Conservation (phyloP, 2,329 filamentous ascomycete species). For the Achaetomium macrosporum region DNA sequence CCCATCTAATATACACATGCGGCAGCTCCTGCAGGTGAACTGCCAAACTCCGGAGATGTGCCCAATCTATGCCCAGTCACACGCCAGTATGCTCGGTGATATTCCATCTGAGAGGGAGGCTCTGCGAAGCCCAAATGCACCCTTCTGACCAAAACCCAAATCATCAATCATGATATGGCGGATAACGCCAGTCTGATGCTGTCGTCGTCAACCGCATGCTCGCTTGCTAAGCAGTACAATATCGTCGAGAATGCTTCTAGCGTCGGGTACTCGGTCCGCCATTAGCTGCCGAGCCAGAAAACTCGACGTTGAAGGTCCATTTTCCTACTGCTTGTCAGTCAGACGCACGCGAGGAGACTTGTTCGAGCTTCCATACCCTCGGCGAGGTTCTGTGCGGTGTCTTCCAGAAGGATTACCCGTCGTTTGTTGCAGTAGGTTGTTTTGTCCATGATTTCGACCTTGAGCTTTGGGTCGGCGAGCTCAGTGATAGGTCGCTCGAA, state of each 20-base stretch:
- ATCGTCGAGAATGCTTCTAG: too few relatives aligned
- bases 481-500: constrained; percentile 95
- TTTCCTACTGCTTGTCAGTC: constrained; percentile 34
- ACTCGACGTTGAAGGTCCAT: constrained; percentile 42
- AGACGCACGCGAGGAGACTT: too few relatives aligned
- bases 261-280: constrained; percentile 25
- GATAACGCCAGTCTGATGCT: too few relatives aligned
- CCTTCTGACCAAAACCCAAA: not conserved
- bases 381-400: constrained; percentile 88
- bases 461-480: constrained; percentile 77
- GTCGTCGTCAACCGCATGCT: not conserved
- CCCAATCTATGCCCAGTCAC: constrained; percentile 13
- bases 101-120: not conserved
- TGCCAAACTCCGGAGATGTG: constrained; percentile 12
- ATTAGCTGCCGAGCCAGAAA: constrained; percentile 21
- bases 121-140: constrained; percentile 11
- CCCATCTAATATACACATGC: constrained; percentile 1
- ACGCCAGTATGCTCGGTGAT: not conserved
- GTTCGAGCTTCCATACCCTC: constrained; percentile 55
- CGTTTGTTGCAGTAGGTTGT: constrained; percentile 94
- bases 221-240: too few relatives aligned
- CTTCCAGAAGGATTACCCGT: constrained; percentile 79
- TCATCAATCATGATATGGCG: not conserved
- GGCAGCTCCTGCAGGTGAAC: not conserved
- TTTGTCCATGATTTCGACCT: constrained; percentile 98